Conservation (phyloP, 805 yeast species). For the Cyberlindnera japonica region DNA sequence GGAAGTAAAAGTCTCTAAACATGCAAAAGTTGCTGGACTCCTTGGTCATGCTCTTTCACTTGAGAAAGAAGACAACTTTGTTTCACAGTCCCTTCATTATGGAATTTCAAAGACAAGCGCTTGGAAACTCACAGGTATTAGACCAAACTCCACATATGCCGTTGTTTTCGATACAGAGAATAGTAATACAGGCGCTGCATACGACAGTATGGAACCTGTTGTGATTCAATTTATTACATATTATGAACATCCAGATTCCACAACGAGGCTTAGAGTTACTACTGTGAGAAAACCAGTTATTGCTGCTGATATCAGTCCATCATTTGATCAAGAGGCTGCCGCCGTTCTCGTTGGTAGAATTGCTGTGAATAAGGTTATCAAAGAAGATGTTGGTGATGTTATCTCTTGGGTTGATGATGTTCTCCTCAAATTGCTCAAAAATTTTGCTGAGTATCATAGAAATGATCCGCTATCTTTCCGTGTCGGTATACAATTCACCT, state of each 20-base stretch:
- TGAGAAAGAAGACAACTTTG: constrained; percentile 25
- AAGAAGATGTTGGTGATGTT: constrained; percentile 90
- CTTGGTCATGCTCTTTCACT: constrained; percentile 61
- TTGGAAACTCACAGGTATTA: constrained; percentile 56
- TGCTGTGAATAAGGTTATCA: constrained; percentile 76
- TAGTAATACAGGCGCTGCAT: constrained; percentile 10
- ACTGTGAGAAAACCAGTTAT: constrained; percentile 47
- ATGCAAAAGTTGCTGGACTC: constrained; percentile 53
- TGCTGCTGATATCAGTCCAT: constrained; percentile 39
- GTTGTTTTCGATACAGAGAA: constrained; percentile 49
- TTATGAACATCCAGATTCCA: constrained; percentile 60
- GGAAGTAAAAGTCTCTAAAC: constrained; percentile 49
- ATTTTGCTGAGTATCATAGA: constrained; percentile 89
- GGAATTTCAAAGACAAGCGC: constrained; percentile 54
- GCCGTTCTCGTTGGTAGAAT: constrained; percentile 90
- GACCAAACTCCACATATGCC: constrained; percentile 57
- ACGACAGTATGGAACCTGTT: constrained; percentile 19
- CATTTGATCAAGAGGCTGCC: constrained; percentile 95
- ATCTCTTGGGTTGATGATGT: constrained; percentile 93
- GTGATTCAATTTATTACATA: constrained; percentile 53
- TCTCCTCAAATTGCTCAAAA: constrained; percentile 83
- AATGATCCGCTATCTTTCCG: constrained; percentile 82
- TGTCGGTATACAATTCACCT: constrained; percentile 74
- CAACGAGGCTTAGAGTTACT: constrained; percentile 56
- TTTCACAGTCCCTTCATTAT: constrained; percentile 21